phyloP scores from a whole-genome alignment of 2,329 filamentous ascomycete genomes.

The Fusarium coffeatum region DNA sequence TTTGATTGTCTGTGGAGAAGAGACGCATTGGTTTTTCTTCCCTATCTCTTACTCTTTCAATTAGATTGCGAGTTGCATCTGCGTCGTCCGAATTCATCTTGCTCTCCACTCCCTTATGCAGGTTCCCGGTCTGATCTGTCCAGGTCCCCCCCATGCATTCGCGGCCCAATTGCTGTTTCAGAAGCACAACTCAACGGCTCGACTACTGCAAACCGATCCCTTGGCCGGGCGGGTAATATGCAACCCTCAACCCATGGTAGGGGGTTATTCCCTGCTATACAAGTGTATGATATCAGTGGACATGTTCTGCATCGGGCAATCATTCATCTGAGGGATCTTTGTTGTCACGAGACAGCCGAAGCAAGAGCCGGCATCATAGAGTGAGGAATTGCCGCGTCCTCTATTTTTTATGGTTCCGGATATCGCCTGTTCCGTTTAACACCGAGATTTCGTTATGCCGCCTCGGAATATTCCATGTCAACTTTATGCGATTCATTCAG shows the following conservation, averaged over 20 bases:
- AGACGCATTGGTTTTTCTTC: not conserved
- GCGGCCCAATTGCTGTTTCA: conserved; percentile 34
- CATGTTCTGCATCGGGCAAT: conserved; percentile 4
- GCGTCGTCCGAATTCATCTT: conserved; percentile 3
- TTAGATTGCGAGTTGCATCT: not conserved
- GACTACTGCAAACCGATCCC: conserved; percentile 14
- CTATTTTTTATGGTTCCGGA: conserved; percentile 11
- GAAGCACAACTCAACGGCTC: conserved; percentile 21
- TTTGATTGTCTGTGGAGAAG: conserved; percentile 24
- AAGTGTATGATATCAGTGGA: conserved; percentile 15
- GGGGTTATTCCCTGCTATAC: conserved; percentile 22
- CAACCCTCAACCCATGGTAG: not conserved
- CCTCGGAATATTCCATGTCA: not conserved
- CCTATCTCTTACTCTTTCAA: not conserved
- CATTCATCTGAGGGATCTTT: conserved; percentile 3
- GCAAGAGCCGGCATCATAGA: not conserved
- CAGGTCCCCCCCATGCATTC: conserved; percentile 18
- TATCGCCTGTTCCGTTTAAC: not conserved
- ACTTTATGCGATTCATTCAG: not conserved
- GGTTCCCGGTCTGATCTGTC: conserved; percentile 35
- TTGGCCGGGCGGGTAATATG: conserved; percentile 19
- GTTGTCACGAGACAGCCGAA: not conserved
- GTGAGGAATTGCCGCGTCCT: conserved; percentile 10
- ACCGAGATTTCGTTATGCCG: not conserved
- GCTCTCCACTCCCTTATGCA: conserved; percentile 18